A percentile compares a stretch with the other conserved stretches of the same genome.
These are phyloP conservation scores for Pisolithus orientalis DNA, from an alignment of 768 basidiomycete species.

Conservation along the genomic window DNA sequence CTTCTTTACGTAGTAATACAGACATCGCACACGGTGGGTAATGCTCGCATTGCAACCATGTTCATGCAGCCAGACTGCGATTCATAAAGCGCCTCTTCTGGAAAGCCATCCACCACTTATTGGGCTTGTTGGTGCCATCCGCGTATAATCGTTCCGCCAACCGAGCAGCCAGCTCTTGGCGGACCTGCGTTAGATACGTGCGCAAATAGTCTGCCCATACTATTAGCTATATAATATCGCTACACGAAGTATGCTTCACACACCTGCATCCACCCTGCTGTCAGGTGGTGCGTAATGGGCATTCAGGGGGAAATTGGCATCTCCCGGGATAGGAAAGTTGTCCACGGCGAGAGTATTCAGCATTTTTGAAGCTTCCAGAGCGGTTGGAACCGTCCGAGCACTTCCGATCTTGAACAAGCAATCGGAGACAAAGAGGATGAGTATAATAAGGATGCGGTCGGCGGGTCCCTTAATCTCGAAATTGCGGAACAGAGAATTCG, in stretches of 20 bases:
- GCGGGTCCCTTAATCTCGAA: constrained; percentile 99
- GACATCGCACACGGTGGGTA: neutral
- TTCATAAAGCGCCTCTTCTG: constrained; percentile 97
- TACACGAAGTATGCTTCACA: constrained; percentile 14
- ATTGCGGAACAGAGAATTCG: constrained; percentile 98
- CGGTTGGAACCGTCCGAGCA: constrained; percentile 58
- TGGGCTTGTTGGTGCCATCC: constrained; percentile 89
- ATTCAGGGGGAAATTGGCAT: constrained; percentile 91
- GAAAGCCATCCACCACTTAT: constrained; percentile 99
- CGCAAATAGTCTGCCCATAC: constrained; percentile 69
- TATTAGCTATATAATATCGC: constrained; percentile 3
- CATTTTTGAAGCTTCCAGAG: constrained; percentile 81
- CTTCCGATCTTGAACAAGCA: constrained; percentile 87
- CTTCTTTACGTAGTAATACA: constrained; percentile 16
- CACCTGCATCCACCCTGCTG: constrained; percentile 77
- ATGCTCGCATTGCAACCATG: neutral
- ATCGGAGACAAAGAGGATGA: constrained; percentile 97
- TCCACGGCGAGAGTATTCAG: constrained; percentile 93
- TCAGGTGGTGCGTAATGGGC: constrained; percentile 81
- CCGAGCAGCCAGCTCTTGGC: constrained; percentile 86
- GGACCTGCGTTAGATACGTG: constrained; percentile 85
- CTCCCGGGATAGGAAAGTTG: constrained; percentile 89
- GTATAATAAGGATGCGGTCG: constrained; percentile 91
- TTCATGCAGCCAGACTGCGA: constrained; percentile 70
- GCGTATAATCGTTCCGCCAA: constrained; percentile 86